Evolutionary conservation across 805 yeast species (phyloP).

Genomic region (Saccharomycopsis olivae): DNA sequence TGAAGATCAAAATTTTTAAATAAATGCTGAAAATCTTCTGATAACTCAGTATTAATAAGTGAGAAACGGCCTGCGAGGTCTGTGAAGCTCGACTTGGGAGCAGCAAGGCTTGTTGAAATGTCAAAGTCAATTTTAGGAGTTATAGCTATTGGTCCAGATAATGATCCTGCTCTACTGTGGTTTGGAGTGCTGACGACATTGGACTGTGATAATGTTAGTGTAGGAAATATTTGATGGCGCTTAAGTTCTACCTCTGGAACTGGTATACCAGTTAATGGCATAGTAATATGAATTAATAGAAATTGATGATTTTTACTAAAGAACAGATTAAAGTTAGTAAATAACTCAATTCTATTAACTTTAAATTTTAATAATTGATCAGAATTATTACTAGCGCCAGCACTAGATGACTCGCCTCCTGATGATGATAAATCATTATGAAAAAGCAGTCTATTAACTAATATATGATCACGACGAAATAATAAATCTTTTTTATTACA

Average conservation of each 20-base stretch:
- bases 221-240: not conserved
- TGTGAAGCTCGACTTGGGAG: constrained; percentile 24
- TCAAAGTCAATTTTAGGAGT: not conserved
- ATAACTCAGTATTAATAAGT: constrained; percentile 27
- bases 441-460: not conserved
- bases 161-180: constrained; percentile 3
- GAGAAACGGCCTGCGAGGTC: constrained; percentile 33
- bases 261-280: constrained; percentile 39
- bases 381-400: not conserved
- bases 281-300: constrained; percentile 47
- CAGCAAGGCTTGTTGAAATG: not conserved
- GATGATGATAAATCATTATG: too few relatives aligned
- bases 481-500: constrained; percentile 7
- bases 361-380: constrained; percentile 23
- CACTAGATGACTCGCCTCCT: not conserved
- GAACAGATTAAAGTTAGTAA: constrained; percentile 47
- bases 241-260: constrained; percentile 17
- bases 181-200: not conserved
- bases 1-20: constrained; percentile 31
- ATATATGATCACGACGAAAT: constrained; percentile 10
- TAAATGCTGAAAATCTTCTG: constrained; percentile 29
- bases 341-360: constrained; percentile 36
- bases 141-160: not conserved
- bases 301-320: constrained; percentile 46
- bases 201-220: not conserved